Evolutionary conservation across 1,284 basidiomycete genomes (phyloP).

Genomic region (Papiliotrema terrestris): DNA sequence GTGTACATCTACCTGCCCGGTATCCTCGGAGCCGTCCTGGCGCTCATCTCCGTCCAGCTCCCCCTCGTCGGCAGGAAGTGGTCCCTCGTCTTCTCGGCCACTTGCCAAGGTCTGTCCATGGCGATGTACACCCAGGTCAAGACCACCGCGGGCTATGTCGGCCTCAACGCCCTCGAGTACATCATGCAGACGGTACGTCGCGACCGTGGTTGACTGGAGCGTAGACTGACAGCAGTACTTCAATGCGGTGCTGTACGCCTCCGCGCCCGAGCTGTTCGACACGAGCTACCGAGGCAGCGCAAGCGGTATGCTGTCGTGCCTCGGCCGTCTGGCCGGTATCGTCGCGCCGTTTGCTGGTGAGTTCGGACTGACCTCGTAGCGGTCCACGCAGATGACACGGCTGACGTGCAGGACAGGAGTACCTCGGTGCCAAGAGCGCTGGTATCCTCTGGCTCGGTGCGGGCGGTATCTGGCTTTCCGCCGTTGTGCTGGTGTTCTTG

Average conservation of each 20-base stretch:
- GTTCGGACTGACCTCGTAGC: neutral
- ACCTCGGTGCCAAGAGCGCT: conserved; percentile 23
- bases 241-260: conserved; percentile 50
- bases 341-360: conserved; percentile 43
- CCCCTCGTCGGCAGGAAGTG: conserved; percentile 48
- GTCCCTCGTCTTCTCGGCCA: conserved; percentile 47
- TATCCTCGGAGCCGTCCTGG: conserved; percentile 42
- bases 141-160: conserved; percentile 39
- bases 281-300: conserved; percentile 48
- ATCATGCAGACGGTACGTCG: conserved; percentile 43
- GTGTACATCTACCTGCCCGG: conserved; percentile 46
- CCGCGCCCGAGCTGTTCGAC: conserved; percentile 49
- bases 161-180: conserved; percentile 47
- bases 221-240: conserved; percentile 27
- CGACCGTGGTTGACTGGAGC: neutral
- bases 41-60: conserved; percentile 44
- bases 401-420: conserved; percentile 22
- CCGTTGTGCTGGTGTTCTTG: conserved; percentile 33
- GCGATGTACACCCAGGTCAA: conserved; percentile 48
- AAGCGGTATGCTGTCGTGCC: conserved; percentile 41
- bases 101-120: conserved; percentile 46
- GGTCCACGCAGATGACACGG: neutral
- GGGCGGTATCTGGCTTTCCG: conserved; percentile 39
- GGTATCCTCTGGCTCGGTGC: conserved; percentile 44
- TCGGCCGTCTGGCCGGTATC: conserved; percentile 45